Evolutionary conservation across 2,329 filamentous ascomycete genomes (phyloP).

Genomic region (Pseudogymnoascus sp.): DNA sequence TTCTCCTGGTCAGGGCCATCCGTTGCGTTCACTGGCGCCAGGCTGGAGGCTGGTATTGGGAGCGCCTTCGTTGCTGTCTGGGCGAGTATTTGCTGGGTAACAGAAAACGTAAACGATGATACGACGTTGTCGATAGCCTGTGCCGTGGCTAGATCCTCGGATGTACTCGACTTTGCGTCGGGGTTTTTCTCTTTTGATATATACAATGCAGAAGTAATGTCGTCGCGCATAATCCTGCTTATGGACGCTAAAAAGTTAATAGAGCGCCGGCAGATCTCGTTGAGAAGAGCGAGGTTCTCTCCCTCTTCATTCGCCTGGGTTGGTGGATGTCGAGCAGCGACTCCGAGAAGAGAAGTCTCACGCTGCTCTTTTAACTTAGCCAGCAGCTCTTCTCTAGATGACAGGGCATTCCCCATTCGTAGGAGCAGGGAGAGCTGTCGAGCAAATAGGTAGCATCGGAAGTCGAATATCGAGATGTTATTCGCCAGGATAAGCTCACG

Average conservation of each 20-base stretch:
- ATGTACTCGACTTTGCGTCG: constrained; percentile 29
- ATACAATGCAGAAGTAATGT: constrained; percentile 56
- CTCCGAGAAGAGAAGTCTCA: constrained; percentile 47
- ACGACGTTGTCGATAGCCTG: constrained; percentile 65
- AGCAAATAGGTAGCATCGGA: constrained; percentile 86
- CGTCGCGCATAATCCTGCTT: constrained; percentile 69
- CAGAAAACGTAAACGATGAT: constrained; percentile 67
- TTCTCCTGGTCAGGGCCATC: constrained; percentile 44
- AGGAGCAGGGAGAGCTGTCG: constrained; percentile 77
- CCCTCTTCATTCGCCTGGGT: constrained; percentile 45
- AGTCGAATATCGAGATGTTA: constrained; percentile 93
- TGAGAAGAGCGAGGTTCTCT: constrained; percentile 71
- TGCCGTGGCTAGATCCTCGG: constrained; percentile 23
- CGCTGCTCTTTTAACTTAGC: constrained; percentile 55
- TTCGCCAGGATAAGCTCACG: constrained; percentile 87
- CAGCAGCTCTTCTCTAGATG: constrained; percentile 52
- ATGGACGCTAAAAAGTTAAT: constrained; percentile 77
- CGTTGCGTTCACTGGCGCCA: constrained; percentile 27
- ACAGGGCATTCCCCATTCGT: constrained; percentile 67
- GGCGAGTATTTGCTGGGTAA: constrained; percentile 66
- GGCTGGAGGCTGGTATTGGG: constrained; percentile 53
- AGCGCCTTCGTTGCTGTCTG: constrained; percentile 64
- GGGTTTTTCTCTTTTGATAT: constrained; percentile 9
- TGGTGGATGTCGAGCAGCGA: constrained; percentile 42
- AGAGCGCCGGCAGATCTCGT: constrained; percentile 75